A percentile compares a stretch with the other conserved stretches of the same genome.
Conservation (phyloP, 202 grass and related monocot species). For the Brachypodium distachyon region DNA sequence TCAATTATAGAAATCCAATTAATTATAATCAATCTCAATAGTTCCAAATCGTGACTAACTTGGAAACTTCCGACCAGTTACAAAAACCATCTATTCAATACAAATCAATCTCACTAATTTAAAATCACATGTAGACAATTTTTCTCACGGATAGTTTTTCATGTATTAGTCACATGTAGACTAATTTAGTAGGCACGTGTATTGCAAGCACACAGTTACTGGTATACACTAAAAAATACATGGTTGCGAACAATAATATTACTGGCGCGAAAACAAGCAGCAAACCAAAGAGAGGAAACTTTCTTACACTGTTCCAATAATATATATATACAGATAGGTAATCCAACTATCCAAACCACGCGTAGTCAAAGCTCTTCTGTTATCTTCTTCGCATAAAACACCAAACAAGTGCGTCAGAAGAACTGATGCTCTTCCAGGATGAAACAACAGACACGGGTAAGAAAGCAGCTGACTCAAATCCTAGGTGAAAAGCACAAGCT, state of each 20-base stretch:
- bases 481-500: neutral
- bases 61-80: too few species aligned
- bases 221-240: neutral
- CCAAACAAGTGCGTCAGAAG: constrained; percentile 9
- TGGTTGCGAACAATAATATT: neutral
- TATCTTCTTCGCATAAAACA: constrained; percentile 24
- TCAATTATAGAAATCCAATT: too few species aligned
- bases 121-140: too few species aligned
- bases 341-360: constrained; percentile 23
- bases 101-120: too few species aligned
- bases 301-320: constrained; percentile 19
- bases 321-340: constrained; percentile 29
- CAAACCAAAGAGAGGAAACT: constrained; percentile 9
- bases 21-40: too few species aligned
- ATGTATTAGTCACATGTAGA: too few species aligned
- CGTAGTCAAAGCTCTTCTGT: constrained; percentile 14
- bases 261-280: neutral
- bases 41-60: too few species aligned
- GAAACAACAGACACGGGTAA: neutral
- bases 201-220: too few species aligned
- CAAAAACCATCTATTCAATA: too few species aligned
- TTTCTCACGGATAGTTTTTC: too few species aligned
- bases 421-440: constrained; percentile 1
- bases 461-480: constrained; percentile 8
- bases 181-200: too few species aligned